These are phyloP conservation scores for Globisporangium viniferum DNA, from an alignment of 352 stramenopile genomes.

Conservation along the genomic window DNA sequence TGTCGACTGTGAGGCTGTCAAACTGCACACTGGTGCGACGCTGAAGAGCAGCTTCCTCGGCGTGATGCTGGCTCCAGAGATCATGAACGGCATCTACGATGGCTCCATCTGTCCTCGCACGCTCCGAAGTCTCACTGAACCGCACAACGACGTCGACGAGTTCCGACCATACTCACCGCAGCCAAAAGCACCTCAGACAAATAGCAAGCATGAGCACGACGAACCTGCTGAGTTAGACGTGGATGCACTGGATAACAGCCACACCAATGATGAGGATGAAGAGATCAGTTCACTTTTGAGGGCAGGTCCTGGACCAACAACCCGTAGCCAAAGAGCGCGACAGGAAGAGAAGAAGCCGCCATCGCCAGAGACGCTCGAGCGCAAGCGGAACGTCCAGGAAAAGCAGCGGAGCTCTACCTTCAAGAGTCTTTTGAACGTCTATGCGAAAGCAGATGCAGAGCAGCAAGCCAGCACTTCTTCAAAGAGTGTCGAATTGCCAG, in stretches of 20 bases:
- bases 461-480: background rate
- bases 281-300: background rate
- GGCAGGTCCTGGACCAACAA: background rate
- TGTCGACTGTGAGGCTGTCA: constrained; percentile 3
- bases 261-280: background rate
- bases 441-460: background rate
- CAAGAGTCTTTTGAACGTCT: constrained; percentile 15
- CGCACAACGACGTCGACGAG: constrained; percentile 8
- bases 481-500: constrained; percentile 8
- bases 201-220: background rate
- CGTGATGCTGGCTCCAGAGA: constrained; percentile 26
- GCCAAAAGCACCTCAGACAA: background rate
- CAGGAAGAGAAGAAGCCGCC: constrained; percentile 1
- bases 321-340: background rate
- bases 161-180: constrained; percentile 1
- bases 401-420: constrained; percentile 23
- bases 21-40: constrained; percentile 29
- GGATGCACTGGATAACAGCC: background rate
- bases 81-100: constrained; percentile 48
- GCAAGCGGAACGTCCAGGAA: constrained; percentile 11
- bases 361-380: constrained; percentile 16
- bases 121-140: constrained; percentile 7
- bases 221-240: background rate
- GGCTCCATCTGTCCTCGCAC: constrained; percentile 42
- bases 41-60: constrained; percentile 44